Evolutionary conservation across 306 rosid genomes (phyloP).

Genomic region (Castanea sativa): DNA sequence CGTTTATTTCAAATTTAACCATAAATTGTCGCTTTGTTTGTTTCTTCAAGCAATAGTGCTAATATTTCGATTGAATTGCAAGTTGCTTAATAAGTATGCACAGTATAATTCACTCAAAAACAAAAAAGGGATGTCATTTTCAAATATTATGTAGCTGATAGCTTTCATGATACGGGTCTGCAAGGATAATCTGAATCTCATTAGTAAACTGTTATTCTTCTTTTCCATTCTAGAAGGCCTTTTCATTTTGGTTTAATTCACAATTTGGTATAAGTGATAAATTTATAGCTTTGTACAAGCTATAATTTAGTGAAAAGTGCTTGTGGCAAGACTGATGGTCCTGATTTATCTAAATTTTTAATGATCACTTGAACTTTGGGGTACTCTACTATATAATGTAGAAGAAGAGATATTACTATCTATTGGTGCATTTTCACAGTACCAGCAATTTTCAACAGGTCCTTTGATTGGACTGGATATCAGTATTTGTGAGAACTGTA

Average conservation of each 20-base stretch:
- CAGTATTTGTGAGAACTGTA: too few relatives aligned
- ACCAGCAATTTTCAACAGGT: not conserved
- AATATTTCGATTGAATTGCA: not conserved
- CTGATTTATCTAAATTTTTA: too few relatives aligned
- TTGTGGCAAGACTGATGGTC: not conserved
- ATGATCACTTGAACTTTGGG: too few relatives aligned
- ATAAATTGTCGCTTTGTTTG: not conserved
- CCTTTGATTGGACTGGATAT: not conserved
- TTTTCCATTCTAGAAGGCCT: not conserved
- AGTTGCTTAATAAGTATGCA: not conserved
- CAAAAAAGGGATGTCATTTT: not conserved
- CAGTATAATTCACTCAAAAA: not conserved
- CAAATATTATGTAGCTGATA: not conserved
- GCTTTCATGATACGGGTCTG: not conserved
- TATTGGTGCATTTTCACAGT: not conserved
- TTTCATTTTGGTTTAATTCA: not conserved
- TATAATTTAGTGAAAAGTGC: not conserved
- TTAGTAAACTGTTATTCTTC: not conserved
- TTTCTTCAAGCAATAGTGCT: not conserved
- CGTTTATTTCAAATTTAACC: not conserved
- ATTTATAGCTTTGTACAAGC: not conserved
- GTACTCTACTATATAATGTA: too few relatives aligned
- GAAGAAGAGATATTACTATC: not conserved
- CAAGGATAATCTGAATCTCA: not conserved
- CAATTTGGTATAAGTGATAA: not conserved